Conservation (phyloP, 2,329 filamentous ascomycete species). For the Hortaea werneckii region DNA sequence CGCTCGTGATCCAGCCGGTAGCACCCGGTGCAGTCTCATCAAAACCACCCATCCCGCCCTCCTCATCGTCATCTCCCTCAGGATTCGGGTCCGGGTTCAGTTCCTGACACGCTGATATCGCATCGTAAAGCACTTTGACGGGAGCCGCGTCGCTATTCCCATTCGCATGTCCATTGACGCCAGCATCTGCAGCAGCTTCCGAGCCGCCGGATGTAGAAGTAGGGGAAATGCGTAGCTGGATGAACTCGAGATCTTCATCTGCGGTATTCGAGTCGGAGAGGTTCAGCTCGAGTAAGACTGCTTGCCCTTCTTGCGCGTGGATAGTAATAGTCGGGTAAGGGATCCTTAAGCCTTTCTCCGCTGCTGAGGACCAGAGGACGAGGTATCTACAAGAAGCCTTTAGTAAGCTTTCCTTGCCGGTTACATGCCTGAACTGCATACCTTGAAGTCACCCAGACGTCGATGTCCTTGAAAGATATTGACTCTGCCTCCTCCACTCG, state of each 20-base stretch:
- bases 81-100: slow-evolving; percentile 61
- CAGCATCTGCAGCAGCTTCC: not conserved
- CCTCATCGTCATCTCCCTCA: slow-evolving; percentile 40
- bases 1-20: slow-evolving; percentile 78
- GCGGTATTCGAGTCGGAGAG: slow-evolving; percentile 47
- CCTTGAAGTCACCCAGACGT: slow-evolving; percentile 40
- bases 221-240: slow-evolving; percentile 60
- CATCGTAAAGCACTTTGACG: slow-evolving; percentile 49
- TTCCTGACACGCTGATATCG: slow-evolving; percentile 65
- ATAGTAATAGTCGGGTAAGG: slow-evolving; percentile 66
- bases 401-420: not conserved
- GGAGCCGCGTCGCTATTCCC: slow-evolving; percentile 12
- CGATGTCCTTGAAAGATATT: slow-evolving; percentile 21
- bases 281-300: slow-evolving; percentile 59
- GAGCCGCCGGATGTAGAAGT: slow-evolving; percentile 6
- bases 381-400: slow-evolving; percentile 37
- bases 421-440: slow-evolving; percentile 12
- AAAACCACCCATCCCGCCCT: slow-evolving; percentile 27
- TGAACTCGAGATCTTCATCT: slow-evolving; percentile 53
- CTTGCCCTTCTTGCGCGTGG: slow-evolving; percentile 57
- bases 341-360: slow-evolving; percentile 53
- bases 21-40: slow-evolving; percentile 59
- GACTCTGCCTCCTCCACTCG: slow-evolving; percentile 32
- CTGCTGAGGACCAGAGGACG: slow-evolving; percentile 52
- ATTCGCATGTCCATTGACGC: not conserved